Base-by-base conservation (phyloP, 192 early-diverging fungal species). In the Glomus cerebriforme region DNA sequence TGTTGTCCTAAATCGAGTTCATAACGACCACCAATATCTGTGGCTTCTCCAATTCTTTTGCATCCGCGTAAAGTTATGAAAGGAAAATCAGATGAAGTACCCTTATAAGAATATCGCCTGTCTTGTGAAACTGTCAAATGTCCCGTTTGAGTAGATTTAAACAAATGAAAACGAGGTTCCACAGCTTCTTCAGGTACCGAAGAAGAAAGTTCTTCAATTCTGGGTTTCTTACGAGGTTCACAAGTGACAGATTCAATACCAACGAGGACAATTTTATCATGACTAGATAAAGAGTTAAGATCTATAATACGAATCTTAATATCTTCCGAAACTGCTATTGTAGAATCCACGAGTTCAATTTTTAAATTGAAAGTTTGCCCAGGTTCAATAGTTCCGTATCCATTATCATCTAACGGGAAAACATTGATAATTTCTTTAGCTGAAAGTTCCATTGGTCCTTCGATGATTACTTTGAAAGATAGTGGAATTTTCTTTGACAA, bases 1-100 rank as follows among this genome's bases (percentile, higher is more conserved):
- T 91, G 91, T 75, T 93, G 94, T n/a, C 94, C 94, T 32, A 94
- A 82, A 85, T 94, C 90, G 8, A 95, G 84, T 45, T 93, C 92
- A 80, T 88, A 95, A 24, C 93, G 84, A 31, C 91, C 92, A 62
- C 89, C 89, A 7, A 88, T 45, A 12, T 91, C 86, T 7, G 78
- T 82, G 27, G 75, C 73, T 58, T 82, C 83, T 34, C 83, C 80
- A 29, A 93, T 82, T 19, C 90, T 83, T 76, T 94, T 93, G 74
- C 93, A 94, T 3, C 92, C 92, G 26, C 91, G 85, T 34, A 94
- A 75, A 12, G 82, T 83, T 62, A 94, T 84, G n/a, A 85, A 49
- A 22, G 83, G 87, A 8, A 82, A 82, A 62, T 85, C 17, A 0
- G 81, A 64, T 2, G 79, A 79, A 10, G 81, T 22, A 31, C 82